Evolutionary conservation across 495 filamentous ascomycete genomes (phyloP).

Genomic region (Rhypophila decipiens): DNA sequence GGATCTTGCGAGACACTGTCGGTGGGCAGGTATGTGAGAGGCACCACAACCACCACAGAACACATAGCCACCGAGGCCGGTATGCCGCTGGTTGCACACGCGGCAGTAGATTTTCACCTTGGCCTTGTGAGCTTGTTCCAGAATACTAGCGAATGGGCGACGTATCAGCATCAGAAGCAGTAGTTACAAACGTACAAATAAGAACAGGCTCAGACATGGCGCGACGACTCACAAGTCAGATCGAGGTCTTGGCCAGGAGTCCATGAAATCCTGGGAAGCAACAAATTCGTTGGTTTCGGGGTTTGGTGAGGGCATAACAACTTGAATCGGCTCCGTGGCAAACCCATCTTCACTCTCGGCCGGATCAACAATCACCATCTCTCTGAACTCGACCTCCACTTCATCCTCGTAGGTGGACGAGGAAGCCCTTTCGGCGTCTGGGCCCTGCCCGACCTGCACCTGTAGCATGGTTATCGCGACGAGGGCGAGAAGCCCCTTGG

Average conservation of each 20-base stretch:
- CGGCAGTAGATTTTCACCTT: background rate
- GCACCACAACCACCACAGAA: constrained; percentile 3
- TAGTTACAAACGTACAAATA: background rate
- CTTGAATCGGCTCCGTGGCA: background rate
- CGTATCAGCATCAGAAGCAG: background rate
- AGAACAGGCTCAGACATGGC: background rate
- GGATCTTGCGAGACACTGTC: background rate
- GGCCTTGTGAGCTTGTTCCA: constrained; percentile 1
- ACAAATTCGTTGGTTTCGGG: background rate
- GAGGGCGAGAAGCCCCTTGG: background rate
- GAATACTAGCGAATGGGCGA: background rate
- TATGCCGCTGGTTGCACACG: background rate
- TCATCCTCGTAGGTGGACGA: constrained; percentile 4
- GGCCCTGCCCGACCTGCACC: background rate
- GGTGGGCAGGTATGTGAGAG: background rate
- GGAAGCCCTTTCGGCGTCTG: too few relatives aligned
- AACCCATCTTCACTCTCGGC: background rate
- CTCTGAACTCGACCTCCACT: background rate
- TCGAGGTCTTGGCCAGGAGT: constrained; percentile 1
- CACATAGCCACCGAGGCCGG: background rate
- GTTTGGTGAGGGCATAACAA: background rate
- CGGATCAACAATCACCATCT: background rate
- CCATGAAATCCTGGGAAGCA: background rate
- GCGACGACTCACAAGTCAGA: background rate
- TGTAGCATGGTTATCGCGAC: background rate